Evolutionary conservation across 176 grass and related monocot species (phyloP).

Genomic region (Poa pratensis): DNA sequence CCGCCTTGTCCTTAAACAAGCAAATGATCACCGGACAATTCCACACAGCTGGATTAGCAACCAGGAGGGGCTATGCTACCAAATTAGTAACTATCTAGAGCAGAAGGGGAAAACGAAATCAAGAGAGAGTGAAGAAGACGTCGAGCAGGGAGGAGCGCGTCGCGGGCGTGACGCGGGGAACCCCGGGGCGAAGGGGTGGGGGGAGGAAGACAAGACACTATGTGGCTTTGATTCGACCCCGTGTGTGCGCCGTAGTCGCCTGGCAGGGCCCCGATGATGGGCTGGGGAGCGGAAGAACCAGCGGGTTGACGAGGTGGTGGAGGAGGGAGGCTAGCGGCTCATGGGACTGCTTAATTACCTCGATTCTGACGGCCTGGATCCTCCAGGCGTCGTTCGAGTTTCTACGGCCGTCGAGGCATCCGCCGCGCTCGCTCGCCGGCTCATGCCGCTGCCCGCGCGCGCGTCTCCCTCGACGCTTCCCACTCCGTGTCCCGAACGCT

Average conservation of each 20-base stretch:
- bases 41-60: background rate
- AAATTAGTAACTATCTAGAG: background rate
- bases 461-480: no score
- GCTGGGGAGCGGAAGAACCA: no score
- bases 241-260: no score
- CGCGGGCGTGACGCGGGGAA: no score
- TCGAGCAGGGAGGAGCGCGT: background rate
- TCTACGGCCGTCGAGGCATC: background rate
- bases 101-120: background rate
- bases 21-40: background rate
- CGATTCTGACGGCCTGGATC: background rate
- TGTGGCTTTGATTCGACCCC: no score
- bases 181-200: no score
- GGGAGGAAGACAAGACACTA: no score
- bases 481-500: background rate
- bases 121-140: background rate
- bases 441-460: background rate
- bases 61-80: background rate
- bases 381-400: background rate
- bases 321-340: background rate
- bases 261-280: no score
- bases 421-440: background rate
- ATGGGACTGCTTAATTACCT: background rate
- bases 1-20: background rate
- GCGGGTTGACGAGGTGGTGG: no score